These are phyloP conservation scores for Peniophora sp. DNA, from an alignment of 1,284 basidiomycete species.

Conservation along the genomic window DNA sequence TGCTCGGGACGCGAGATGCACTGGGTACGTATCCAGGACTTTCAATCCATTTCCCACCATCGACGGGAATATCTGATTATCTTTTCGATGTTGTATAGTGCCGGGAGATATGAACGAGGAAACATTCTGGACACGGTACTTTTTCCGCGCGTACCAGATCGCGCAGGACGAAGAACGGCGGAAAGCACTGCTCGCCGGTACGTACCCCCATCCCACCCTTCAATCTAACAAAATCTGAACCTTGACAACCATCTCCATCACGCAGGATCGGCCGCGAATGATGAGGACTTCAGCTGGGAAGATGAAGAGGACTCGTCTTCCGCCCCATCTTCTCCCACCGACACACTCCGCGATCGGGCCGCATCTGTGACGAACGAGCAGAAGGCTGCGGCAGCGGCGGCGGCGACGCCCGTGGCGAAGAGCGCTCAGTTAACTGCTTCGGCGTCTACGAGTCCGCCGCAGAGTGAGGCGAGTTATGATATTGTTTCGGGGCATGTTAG, in stretches of 20 bases:
- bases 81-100: slow-evolving; percentile 39
- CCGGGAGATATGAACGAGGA: slow-evolving; percentile 61
- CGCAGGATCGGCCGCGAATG: slow-evolving; percentile 48
- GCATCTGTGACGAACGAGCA: slow-evolving; percentile 10
- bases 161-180: slow-evolving; percentile 76
- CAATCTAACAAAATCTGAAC: slow-evolving; percentile 6
- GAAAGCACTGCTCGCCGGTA: slow-evolving; percentile 75
- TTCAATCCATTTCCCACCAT: not conserved
- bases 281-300: slow-evolving; percentile 79
- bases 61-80: not conserved
- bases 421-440: slow-evolving; percentile 19
- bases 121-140: slow-evolving; percentile 86
- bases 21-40: slow-evolving; percentile 42
- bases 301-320: slow-evolving; percentile 49
- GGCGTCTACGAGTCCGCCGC: slow-evolving; percentile 40
- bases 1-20: slow-evolving; percentile 50
- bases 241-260: slow-evolving; percentile 2
- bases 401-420: slow-evolving; percentile 6
- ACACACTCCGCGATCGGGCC: slow-evolving; percentile 8
- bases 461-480: slow-evolving; percentile 67
- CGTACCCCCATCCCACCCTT: slow-evolving; percentile 11
- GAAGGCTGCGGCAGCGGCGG: too few species aligned
- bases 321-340: slow-evolving; percentile 32
- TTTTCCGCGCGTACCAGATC: slow-evolving; percentile 86
- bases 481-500: slow-evolving; percentile 49